A percentile compares a stretch with the other conserved stretches of the same genome.
phyloP scores from a whole-genome alignment of 371 early-diverging fungal species.

The Dichotomocladium elegans region DNA sequence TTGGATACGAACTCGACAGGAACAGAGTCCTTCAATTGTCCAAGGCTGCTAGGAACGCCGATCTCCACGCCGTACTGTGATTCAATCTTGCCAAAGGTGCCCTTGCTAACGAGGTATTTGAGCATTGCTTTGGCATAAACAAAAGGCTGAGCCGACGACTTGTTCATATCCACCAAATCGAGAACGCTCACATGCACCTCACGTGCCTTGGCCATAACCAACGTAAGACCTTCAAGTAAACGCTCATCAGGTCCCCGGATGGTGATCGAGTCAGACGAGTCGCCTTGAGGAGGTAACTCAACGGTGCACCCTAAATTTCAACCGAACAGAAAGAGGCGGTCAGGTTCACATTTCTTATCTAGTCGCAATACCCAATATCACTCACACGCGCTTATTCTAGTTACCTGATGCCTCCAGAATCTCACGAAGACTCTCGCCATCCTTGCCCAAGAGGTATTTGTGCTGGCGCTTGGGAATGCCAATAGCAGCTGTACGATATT shows the following conservation, averaged over 20 bases:
- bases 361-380: too few species aligned
- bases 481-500: slow-evolving; percentile 60
- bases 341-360: too few species aligned
- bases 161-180: slow-evolving; percentile 52
- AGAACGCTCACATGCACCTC: slow-evolving; percentile 51
- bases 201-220: slow-evolving; percentile 79
- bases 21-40: slow-evolving; percentile 21
- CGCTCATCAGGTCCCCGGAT: slow-evolving; percentile 77
- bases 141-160: slow-evolving; percentile 38
- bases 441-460: slow-evolving; percentile 83
- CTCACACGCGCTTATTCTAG: not conserved
- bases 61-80: slow-evolving; percentile 59
- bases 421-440: slow-evolving; percentile 74
- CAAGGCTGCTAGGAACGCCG: slow-evolving; percentile 36
- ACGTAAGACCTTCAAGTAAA: slow-evolving; percentile 62
- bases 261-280: slow-evolving; percentile 69
- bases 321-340: too few species aligned
- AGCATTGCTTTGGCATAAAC: slow-evolving; percentile 59
- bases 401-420: slow-evolving; percentile 56
- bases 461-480: slow-evolving; percentile 87
- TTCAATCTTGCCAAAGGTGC: slow-evolving; percentile 63
- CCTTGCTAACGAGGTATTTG: slow-evolving; percentile 57
- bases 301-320: slow-evolving; percentile 79
- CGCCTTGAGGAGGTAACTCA: slow-evolving; percentile 63
- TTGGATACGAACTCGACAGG: slow-evolving; percentile 66